These are phyloP conservation scores for Erysimum pusillum DNA, from an alignment of 441 rosid species.

Conservation along the genomic window DNA sequence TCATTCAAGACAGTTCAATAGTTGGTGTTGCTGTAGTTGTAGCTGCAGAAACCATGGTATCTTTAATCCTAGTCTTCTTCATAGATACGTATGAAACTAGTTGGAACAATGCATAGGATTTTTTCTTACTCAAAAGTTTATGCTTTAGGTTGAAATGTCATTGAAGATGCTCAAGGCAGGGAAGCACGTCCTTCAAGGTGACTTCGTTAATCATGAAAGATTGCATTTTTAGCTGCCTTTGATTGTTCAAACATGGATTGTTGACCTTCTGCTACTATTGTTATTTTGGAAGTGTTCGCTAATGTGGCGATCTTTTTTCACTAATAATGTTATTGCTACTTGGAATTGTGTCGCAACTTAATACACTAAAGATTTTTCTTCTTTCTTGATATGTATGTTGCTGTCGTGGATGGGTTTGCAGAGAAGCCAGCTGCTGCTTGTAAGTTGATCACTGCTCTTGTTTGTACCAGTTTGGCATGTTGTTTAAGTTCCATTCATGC, in stretches of 20 bases:
- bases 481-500: slow-evolving; percentile 16
- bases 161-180: slow-evolving; percentile 86
- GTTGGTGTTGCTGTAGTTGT: slow-evolving; percentile 90
- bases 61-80: neutral
- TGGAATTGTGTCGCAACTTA: neutral
- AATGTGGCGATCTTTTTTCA: neutral
- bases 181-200: slow-evolving; percentile 96
- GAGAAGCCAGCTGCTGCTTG: slow-evolving; percentile 98
- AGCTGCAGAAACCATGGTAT: slow-evolving; percentile 87
- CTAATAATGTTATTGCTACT: slow-evolving; percentile 26
- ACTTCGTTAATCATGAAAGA: slow-evolving; percentile 24
- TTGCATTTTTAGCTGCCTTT: slow-evolving; percentile 2
- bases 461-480: slow-evolving; percentile 17
- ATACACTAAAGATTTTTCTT: slow-evolving; percentile 39
- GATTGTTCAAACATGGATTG: slow-evolving; percentile 28
- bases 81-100: neutral
- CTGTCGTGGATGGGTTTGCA: slow-evolving; percentile 58
- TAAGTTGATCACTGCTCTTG: slow-evolving; percentile 58
- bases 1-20: slow-evolving; percentile 70
- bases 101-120: neutral
- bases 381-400: slow-evolving; percentile 52
- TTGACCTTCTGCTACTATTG: neutral
- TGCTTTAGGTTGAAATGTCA: slow-evolving; percentile 78
- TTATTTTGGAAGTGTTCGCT: neutral
- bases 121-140: slow-evolving; percentile 7